A percentile compares a stretch with the other conserved stretches of the same genome.
These are phyloP conservation scores for Geotrichum phurueaensis DNA, from an alignment of 1,139 yeast species.

Conservation along the genomic window DNA sequence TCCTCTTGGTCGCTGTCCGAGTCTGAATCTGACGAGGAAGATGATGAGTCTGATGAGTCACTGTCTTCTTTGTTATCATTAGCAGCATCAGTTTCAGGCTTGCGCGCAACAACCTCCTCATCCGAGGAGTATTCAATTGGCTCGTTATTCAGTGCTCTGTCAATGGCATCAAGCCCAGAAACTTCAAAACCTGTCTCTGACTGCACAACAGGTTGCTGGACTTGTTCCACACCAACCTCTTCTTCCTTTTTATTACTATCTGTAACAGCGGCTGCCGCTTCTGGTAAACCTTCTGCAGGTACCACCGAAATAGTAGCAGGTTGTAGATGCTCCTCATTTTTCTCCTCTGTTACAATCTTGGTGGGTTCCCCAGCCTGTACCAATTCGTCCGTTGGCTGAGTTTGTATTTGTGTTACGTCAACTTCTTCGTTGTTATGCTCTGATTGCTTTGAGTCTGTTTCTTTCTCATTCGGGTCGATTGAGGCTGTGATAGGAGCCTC, in stretches of 20 bases:
- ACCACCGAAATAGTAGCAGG: background rate
- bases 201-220: background rate
- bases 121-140: slow-evolving; percentile 12
- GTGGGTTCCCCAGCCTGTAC: background rate
- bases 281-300: background rate
- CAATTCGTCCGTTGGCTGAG: background rate
- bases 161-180: slow-evolving; percentile 13
- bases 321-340: background rate
- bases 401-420: background rate
- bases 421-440: background rate
- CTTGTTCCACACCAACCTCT: background rate
- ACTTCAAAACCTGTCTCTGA: background rate
- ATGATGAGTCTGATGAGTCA: background rate
- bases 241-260: background rate
- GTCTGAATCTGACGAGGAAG: slow-evolving; percentile 11
- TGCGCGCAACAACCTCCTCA: slow-evolving; percentile 5
- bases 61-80: background rate
- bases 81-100: background rate
- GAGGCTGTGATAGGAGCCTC: background rate
- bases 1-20: slow-evolving; percentile 20
- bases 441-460: background rate
- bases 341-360: background rate
- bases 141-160: slow-evolving; percentile 15
- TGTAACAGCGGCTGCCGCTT: background rate
- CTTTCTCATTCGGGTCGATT: background rate